Base-by-base conservation (phyloP, 129 eudicot species). In the Artemisia tridentata region DNA sequence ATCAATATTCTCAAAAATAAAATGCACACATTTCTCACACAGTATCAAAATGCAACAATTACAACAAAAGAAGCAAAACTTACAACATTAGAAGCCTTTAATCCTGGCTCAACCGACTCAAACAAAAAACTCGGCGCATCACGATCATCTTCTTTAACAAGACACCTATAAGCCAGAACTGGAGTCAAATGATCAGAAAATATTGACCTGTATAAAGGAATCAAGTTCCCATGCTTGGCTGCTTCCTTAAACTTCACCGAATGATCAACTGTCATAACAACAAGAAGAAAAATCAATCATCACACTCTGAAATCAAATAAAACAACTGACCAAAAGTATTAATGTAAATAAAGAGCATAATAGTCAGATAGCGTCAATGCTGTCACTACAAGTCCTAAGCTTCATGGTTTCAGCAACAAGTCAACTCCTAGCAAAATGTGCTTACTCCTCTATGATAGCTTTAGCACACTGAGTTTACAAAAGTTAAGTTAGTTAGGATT, bases 111-210 rank as follows among this genome's bases (percentile, higher is more conserved):
- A 38, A 89, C 98, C 2, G 98, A 89, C 81, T 92, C 98, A 47
- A 92, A 86, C 67, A 92, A 79, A 54, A 92, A 92, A 78, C 98
- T 92, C 2, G 98, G 98, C 56, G 98, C 95, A 19, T 92, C 98
- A 34, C 96, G 80, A 55, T 92, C 98, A 77, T 92, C 96, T 78
- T 92, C 95, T 82, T 78, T 92, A 7, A 92, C 98, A 38, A 92
- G 77, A 64, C 98, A 92, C 61, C 98, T 86, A 79, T 89, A 92
- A 21, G 98, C 98, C 27, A 92, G 86, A 81, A 89, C 96, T 14
- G 98, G 98, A 67, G 98, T 92, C 67, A 92, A 46, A 80, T 92
- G 98, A 76, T 92, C 98, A 1, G 95, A 89, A 63, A 92, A 92
- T 61, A 92, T 89, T 13, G 96, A 59, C 85, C 83, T 79, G 78